A percentile compares a stretch with the other conserved stretches of the same genome.
phyloP scores from a whole-genome alignment of 2,329 filamentous ascomycete species.

The Ophiostoma sp. region DNA sequence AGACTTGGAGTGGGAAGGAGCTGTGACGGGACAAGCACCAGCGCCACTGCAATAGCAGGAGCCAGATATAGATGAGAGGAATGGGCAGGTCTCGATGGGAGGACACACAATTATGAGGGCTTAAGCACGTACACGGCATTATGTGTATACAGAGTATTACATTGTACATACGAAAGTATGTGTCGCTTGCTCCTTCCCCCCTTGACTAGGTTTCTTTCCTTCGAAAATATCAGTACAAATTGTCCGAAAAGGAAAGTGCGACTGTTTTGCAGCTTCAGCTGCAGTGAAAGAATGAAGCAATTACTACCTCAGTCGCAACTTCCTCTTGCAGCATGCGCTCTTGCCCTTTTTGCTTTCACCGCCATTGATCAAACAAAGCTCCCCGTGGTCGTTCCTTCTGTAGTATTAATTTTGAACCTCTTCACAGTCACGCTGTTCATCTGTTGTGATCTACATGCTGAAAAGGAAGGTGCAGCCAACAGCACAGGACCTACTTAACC shows the following conservation, averaged over 20 bases:
- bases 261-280: background rate
- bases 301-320: background rate
- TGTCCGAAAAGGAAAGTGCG: background rate
- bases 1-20: background rate
- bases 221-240: background rate
- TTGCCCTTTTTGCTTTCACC: background rate
- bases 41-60: background rate
- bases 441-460: background rate
- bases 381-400: background rate
- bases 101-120: too few species aligned
- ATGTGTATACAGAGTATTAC: background rate
- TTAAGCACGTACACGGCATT: background rate
- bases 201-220: background rate
- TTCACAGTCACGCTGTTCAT: background rate
- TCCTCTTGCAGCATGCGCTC: background rate
- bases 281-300: background rate
- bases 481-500: background rate
- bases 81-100: background rate
- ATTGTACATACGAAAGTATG: background rate
- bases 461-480: background rate
- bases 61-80: background rate
- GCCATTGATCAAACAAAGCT: background rate
- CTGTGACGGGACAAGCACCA: background rate
- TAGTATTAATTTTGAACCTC: background rate
- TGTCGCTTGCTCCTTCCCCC: background rate